Percentiles rank a stretch among this genome's conserved stretches.
Evolutionary conservation across 495 filamentous ascomycete genomes (phyloP).

Genomic region (Trichoderma virens): DNA sequence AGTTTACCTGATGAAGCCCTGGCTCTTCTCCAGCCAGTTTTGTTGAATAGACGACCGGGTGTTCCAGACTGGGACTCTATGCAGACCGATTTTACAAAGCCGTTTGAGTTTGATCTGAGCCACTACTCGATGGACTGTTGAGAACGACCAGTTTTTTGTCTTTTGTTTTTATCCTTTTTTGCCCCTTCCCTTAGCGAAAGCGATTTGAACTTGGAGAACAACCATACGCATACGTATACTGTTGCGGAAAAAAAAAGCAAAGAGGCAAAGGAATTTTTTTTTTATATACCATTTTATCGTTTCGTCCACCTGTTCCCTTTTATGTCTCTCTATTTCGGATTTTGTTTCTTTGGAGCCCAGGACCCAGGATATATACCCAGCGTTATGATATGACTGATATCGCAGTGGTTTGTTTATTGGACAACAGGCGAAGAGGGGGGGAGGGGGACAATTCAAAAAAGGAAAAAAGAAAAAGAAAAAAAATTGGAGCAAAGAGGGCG

Average conservation of each 20-base stretch:
- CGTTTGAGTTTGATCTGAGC: slow-evolving; percentile 34
- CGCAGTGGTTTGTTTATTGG: slow-evolving; percentile 6
- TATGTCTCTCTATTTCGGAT: neutral
- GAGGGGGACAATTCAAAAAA: neutral
- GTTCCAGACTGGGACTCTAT: slow-evolving; percentile 32
- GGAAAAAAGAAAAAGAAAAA: neutral
- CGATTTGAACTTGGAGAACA: slow-evolving; percentile 5
- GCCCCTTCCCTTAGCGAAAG: slow-evolving; percentile 15
- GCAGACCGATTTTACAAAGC: slow-evolving; percentile 30
- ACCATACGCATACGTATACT: no score
- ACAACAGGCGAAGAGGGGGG: neutral
- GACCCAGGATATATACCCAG: neutral
- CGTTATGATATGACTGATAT: slow-evolving; percentile 4
- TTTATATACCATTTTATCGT: no score
- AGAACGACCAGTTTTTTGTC: slow-evolving; percentile 11
- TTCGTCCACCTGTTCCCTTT: neutral
- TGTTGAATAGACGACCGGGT: slow-evolving; percentile 8
- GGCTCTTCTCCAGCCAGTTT: slow-evolving; percentile 11
- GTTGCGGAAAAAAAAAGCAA: no score
- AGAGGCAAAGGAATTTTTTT: no score
- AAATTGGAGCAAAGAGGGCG: neutral
- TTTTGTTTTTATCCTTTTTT: slow-evolving; percentile 12
- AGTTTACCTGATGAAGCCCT: slow-evolving; percentile 15
- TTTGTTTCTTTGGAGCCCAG: neutral
- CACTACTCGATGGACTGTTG: slow-evolving; percentile 34